These are phyloP conservation scores for Lablab purpureus DNA, from an alignment of 306 rosid species.

Conservation along the genomic window DNA sequence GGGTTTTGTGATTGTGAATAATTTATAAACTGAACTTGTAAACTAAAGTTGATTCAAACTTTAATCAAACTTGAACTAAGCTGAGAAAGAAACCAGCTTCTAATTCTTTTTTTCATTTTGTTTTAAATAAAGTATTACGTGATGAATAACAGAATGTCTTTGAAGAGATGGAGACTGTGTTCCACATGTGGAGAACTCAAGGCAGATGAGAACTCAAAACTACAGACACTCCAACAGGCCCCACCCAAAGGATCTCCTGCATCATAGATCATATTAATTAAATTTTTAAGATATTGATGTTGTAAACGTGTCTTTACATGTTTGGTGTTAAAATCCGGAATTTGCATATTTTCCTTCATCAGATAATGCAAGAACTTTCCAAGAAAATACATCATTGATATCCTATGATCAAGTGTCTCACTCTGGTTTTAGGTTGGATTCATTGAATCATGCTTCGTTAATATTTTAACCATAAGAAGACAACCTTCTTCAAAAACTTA, in stretches of 20 bases:
- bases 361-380: constrained; percentile 41
- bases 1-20: too few relatives aligned
- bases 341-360: background rate
- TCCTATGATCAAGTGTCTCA: constrained; percentile 27
- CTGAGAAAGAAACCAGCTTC: background rate
- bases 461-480: constrained; percentile 33
- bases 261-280: constrained; percentile 27
- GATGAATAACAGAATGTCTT: constrained; percentile 57
- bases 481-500: constrained; percentile 12
- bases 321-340: constrained; percentile 6
- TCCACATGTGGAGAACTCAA: constrained; percentile 46
- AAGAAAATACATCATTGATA: constrained; percentile 39
- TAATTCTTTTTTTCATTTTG: constrained; percentile 19
- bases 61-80: background rate
- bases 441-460: constrained; percentile 40
- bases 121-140: constrained; percentile 39
- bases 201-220: constrained; percentile 26
- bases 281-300: constrained; percentile 26
- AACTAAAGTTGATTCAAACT: background rate
- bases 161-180: constrained; percentile 46
- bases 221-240: constrained; percentile 13
- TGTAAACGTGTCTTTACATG: constrained; percentile 39
- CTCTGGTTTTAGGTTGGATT: constrained; percentile 35
- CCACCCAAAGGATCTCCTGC: constrained; percentile 26
- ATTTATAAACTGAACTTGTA: background rate